Evolutionary conservation across 2,329 filamentous ascomycete genomes (phyloP).

Genomic region (Sclerotiophoma versabilis): DNA sequence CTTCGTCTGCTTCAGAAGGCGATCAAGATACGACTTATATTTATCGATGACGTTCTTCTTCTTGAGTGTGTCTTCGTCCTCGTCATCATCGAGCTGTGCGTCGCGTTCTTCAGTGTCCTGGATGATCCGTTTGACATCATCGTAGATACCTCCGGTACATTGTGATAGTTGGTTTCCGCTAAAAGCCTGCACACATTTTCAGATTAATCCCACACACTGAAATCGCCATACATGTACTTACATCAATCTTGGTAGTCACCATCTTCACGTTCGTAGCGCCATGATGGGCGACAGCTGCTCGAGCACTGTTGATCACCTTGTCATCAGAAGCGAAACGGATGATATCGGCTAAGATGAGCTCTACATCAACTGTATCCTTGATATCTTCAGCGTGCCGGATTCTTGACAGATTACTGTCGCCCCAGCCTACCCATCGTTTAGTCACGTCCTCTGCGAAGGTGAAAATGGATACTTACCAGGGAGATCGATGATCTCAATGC

Average conservation of each 20-base stretch:
- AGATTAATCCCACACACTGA: neutral
- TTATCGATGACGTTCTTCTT: neutral
- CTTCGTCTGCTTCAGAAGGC: constrained; percentile 10
- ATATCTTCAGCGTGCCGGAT: constrained; percentile 26
- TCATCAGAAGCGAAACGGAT: constrained; percentile 28
- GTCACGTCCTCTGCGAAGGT: neutral
- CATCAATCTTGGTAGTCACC: constrained; percentile 35
- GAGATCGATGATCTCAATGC: constrained; percentile 28
- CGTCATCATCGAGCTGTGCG: constrained; percentile 17
- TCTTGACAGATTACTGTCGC: constrained; percentile 29
- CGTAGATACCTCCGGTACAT: constrained; percentile 15
- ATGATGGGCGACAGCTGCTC: constrained; percentile 19
- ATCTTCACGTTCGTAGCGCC: constrained; percentile 28
- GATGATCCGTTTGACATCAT: constrained; percentile 10
- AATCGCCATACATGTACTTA: constrained; percentile 5
- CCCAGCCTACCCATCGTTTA: constrained; percentile 22
- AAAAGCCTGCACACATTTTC: constrained; percentile 2
- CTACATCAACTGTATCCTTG: constrained; percentile 28
- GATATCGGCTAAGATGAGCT: constrained; percentile 30
- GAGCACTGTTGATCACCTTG: constrained; percentile 21
- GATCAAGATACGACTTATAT: constrained; percentile 24
- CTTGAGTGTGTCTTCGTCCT: constrained; percentile 2
- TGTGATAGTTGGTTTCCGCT: constrained; percentile 15
- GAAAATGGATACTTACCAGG: constrained; percentile 24
- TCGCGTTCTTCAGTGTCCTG: neutral